phyloP scores from a whole-genome alignment of 495 filamentous ascomycete species.

The Wilcoxina mikolae region DNA sequence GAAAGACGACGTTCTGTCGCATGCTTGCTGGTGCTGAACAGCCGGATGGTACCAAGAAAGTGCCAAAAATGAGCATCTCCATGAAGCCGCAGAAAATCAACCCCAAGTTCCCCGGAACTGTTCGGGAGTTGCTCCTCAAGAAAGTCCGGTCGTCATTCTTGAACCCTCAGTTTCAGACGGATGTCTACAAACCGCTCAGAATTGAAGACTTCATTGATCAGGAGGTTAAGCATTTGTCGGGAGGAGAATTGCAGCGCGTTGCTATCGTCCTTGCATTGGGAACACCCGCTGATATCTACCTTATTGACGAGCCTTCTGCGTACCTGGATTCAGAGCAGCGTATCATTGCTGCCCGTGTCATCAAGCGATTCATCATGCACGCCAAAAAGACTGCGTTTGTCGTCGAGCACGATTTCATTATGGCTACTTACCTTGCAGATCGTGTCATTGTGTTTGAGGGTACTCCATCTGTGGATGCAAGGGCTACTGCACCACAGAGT shows the following conservation, averaged over 20 bases:
- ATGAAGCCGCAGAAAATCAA: slow-evolving; percentile 99
- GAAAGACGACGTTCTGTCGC: slow-evolving; percentile 94
- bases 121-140: slow-evolving; percentile 88
- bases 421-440: slow-evolving; percentile 86
- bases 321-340: slow-evolving; percentile 98
- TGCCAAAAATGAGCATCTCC: slow-evolving; percentile 89
- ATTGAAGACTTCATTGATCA: slow-evolving; percentile 98
- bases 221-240: slow-evolving; percentile 95
- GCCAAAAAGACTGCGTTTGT: slow-evolving; percentile 98
- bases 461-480: slow-evolving; percentile 70
- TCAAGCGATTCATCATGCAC: slow-evolving; percentile 99
- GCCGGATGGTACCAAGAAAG: slow-evolving; percentile 53
- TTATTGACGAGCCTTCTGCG: slow-evolving; percentile 89
- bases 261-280: slow-evolving; percentile 93
- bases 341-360: slow-evolving; percentile 90
- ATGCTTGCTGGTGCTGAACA: slow-evolving; percentile 86
- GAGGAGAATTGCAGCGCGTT: slow-evolving; percentile 97
- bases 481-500: slow-evolving; percentile 77
- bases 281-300: slow-evolving; percentile 92
- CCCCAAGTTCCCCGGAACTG: slow-evolving; percentile 92
- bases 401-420: slow-evolving; percentile 99
- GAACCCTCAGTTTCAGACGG: slow-evolving; percentile 94
- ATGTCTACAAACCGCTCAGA: slow-evolving; percentile 96
- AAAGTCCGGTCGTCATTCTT: slow-evolving; percentile 94
- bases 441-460: slow-evolving; percentile 98